Conservation (phyloP, 306 rosid species). For the Prunus kanzakura region DNA sequence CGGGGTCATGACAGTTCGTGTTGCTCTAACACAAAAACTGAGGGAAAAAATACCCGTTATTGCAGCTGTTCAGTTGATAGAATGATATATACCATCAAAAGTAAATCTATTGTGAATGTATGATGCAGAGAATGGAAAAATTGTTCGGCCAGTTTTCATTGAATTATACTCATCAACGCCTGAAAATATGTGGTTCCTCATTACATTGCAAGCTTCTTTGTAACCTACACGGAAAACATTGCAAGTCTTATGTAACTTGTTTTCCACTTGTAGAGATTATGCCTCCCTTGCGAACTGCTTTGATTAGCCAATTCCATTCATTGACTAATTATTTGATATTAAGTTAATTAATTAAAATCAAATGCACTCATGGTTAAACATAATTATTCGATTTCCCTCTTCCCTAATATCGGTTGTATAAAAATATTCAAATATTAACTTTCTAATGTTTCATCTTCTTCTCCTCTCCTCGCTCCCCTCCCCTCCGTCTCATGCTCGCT, state of each 20-base stretch:
- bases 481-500: too few relatives aligned
- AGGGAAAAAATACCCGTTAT: constrained; percentile 90
- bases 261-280: too few relatives aligned
- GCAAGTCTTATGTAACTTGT: neutral
- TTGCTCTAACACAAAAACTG: constrained; percentile 86
- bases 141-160: neutral
- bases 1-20: constrained; percentile 84
- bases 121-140: neutral
- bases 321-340: too few relatives aligned
- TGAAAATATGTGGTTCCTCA: neutral
- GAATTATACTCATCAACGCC: neutral
- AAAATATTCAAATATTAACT: too few relatives aligned
- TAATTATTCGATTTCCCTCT: too few relatives aligned
- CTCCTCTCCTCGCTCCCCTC: too few relatives aligned
- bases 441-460: too few relatives aligned
- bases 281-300: too few relatives aligned
- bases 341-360: too few relatives aligned
- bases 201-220: neutral
- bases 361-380: too few relatives aligned
- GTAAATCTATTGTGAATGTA: constrained; percentile 9
- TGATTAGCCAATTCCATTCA: too few relatives aligned
- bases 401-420: too few relatives aligned
- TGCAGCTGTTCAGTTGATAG: constrained; percentile 83
- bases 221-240: neutral
- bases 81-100: constrained; percentile 35